Base-by-base conservation (phyloP, 1,139 yeast genomes). In the Blastobotrys arbuscula region DNA sequence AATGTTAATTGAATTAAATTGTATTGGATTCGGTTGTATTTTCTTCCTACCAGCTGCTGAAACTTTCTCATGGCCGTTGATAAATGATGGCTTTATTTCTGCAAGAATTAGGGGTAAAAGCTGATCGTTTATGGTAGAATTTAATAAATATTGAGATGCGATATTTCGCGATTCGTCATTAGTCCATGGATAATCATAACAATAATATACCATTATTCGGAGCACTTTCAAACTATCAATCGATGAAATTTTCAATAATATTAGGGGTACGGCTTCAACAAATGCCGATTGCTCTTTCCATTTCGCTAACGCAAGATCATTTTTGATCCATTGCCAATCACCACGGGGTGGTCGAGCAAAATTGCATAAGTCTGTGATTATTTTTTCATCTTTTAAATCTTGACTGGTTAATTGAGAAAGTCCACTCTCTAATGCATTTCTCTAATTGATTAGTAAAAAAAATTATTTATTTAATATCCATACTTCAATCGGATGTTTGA, bases 11-110 rank as follows among this genome's bases (percentile, higher is more conserved):
- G 44, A 34, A 39, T 43, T 43, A 44, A 44, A 42, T 16, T 18
- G 26, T 43, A 23, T 10, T 2, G 45, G 41, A 15, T 42, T 24
- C 7, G 47, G 50, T 12, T 36, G 39, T 19, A 54, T 15, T 18
- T 46, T 37, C 20, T 47, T 53, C 12, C 57, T 47, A 30, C 57
- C 57, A 12, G 57, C 57, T 18, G 50, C 46, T 2, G 57, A 54
- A 4, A 47, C 47, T 16, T 44, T 16, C 8, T 39, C 18, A 28
- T 43, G 41, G n/a, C 20, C 31, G 16, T 15, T 12, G 3, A 19
- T 15, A 20, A 28, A 37, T 23, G 36, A 24, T 10, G 41, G 35
- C 9, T 35, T 43, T 6, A 33, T 43, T 28, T 12, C 20, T 13
- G 10, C 31, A 2, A 33, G 12, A n/a, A 42, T 20, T 18, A 6